A percentile compares a stretch with the other conserved stretches of the same genome.
These are phyloP conservation scores for Pseudozyma pruni DNA, from an alignment of 1,284 basidiomycete species.

Conservation along the genomic window DNA sequence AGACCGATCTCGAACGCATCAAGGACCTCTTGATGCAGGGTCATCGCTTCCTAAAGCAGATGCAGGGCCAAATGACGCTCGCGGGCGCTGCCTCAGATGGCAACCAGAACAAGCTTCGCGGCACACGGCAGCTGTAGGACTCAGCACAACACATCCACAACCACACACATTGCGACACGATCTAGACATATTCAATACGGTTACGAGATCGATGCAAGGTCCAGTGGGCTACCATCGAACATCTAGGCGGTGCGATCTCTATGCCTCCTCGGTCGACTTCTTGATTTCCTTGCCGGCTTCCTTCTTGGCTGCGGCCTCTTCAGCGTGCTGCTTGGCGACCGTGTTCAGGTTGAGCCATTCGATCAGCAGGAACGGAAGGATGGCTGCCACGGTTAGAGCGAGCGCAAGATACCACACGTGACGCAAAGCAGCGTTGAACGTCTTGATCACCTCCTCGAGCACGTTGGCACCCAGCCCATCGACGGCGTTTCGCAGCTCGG, in stretches of 20 bases:
- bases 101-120: slow-evolving; percentile 28
- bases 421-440: slow-evolving; percentile 19
- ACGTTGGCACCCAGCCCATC: slow-evolving; percentile 6
- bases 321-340: slow-evolving; percentile 11
- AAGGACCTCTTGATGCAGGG: slow-evolving; percentile 48
- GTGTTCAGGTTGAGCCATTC: slow-evolving; percentile 29
- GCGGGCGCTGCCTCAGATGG: slow-evolving; percentile 30
- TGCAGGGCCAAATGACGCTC: slow-evolving; percentile 53
- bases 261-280: slow-evolving; percentile 8
- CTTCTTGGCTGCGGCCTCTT: slow-evolving; percentile 3
- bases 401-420: slow-evolving; percentile 27
- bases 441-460: slow-evolving; percentile 6
- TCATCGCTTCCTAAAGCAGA: slow-evolving; percentile 47
- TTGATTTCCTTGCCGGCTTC: not conserved
- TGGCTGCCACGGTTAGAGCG: slow-evolving; percentile 11
- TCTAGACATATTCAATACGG: too few species aligned
- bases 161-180: too few species aligned
- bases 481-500: slow-evolving; percentile 14
- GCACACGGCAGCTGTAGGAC: slow-evolving; percentile 21
- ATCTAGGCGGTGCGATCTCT: not conserved
- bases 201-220: too few species aligned
- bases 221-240: too few species aligned
- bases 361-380: slow-evolving; percentile 25
- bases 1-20: slow-evolving; percentile 40
- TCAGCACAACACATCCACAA: not conserved